Percentiles rank a stretch among this genome's conserved stretches.
Conservation (phyloP, 176 grass and related monocot genomes). For the Ensete glaucum region DNA sequence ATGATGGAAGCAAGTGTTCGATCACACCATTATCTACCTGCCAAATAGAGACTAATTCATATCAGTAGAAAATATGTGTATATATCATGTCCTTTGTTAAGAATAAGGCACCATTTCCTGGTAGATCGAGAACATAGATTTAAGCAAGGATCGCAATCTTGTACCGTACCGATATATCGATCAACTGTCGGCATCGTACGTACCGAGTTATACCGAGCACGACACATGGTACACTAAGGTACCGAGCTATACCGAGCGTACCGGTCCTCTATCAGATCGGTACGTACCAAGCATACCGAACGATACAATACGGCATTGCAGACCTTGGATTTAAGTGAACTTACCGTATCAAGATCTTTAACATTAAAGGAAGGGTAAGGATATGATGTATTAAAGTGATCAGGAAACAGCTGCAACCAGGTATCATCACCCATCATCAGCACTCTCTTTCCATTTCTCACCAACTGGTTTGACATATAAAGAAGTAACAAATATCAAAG, state of each 20-base stretch:
- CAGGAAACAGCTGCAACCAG: constrained; percentile 86
- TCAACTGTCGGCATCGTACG: no score
- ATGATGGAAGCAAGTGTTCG: constrained; percentile 73
- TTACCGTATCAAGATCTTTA: constrained; percentile 97
- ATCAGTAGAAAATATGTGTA: neutral
- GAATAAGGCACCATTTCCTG: neutral
- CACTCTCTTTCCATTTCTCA: constrained; percentile 67
- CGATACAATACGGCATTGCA: no score
- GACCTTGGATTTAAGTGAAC: constrained; percentile 5
- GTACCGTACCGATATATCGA: no score
- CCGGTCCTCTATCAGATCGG: no score
- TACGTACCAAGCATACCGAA: no score
- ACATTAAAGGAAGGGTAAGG: constrained; percentile 98
- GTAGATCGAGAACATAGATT: constrained; percentile 10
- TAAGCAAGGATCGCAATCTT: neutral
- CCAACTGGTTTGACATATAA: constrained; percentile 36
- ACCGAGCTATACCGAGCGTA: no score
- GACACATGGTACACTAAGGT: no score
- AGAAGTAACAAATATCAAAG: constrained; percentile 11
- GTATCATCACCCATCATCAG: constrained; percentile 99
- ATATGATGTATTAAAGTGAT: constrained; percentile 86
- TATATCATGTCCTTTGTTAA: neutral
- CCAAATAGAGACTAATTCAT: constrained; percentile 4
- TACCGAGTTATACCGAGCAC: no score
- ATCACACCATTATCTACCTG: constrained; percentile 95